Base-by-base conservation (phyloP, 345 rosid genomes). In the Pistacia atlantica region DNA sequence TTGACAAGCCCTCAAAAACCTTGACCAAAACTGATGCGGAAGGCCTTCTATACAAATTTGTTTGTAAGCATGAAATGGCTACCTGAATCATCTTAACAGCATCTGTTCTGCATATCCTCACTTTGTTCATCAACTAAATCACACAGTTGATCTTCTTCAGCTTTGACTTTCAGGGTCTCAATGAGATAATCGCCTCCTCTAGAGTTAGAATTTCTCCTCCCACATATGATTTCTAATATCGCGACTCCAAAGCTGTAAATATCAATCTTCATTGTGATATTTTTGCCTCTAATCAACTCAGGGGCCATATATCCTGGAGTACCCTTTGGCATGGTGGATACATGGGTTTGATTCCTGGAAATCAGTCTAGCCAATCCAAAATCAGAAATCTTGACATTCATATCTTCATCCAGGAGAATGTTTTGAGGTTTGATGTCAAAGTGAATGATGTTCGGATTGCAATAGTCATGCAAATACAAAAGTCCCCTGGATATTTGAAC, bases 241-340 rank as follows among this genome's bases (percentile, higher is more conserved):
- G 56, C 66, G 2, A 75, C 28, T 20, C 73, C 48, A 12, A 75
- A 67, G 72, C 72, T 75, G 11, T 82, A 82, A 25, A 78, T 75
- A 61, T 82, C 84, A 11, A 68, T 75, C 74, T 82, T 82, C 14
- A 65, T 46, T 31, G 84, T 75, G 46, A 78, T 67, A 56, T 4
- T 28, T 48, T 38, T 12, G 8, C 66, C 66, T 33, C 61, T 51
- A 1, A 69, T 35, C 67, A 65, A 58, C 51, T 76, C 74, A 0
- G 73, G 68, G n/a, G 74, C 79, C 28, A 76, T 52, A 7, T 76
- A 59, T 46, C 79, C 79, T 0, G 74, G 61, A 28, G 69, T 76
- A 3, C 79, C 79, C 25, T 56, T 76, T 20, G 65, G 56, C 37
- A 35, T 17, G 3, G 52, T 69, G 1, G 65, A 55, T 35, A 76